Evolutionary conservation across 306 rosid genomes (phyloP), one percentile per base, ranked within the genome.

Genomic region (Cicer arietinum): DNA sequence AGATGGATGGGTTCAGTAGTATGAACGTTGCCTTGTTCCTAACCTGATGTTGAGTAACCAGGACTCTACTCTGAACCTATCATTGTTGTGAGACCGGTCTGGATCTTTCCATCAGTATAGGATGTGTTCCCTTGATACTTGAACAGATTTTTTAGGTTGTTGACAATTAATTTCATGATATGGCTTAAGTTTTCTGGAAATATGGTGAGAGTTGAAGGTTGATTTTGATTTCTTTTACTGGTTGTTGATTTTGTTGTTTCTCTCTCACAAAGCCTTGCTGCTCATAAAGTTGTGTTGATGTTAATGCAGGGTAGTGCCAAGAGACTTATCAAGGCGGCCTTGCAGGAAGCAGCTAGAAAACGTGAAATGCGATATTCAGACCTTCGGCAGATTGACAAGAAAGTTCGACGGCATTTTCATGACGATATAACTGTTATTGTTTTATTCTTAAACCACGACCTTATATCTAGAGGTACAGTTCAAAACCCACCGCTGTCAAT

Each of bases 271-370:
- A 30, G 45, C 16, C 12, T 48, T 79, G 48, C 5, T 60, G 43
- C 43, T 4, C 39, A 46, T 67, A 53, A 12, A 46, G 61, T 73
- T 61, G n/a, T 74, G 78, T 62, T 39, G 7, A 67, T 67, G 54
- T 22, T 11, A 44, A 61, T 80, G 86, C 91, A 92, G 98, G 98
- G 98, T 83, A 92, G 90, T 79, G 98, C 98, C 48, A 90, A 89
- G 82, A 86, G 86, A 82, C 98, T 92, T 25, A 77, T 92, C 8
- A 90, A 92, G 91, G 93, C 94, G 14, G 97, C 97, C 69, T 84
- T 92, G 45, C 96, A 92, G 16, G 97, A 92, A 83, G 97, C 97
- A 10, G 97, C 97, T 7, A 87, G 92, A 67, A 92, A 92, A 76
- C 86, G 97, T 75, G 97, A 92, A 74, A 88, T 90, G 96, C 80